phyloP scores from a whole-genome alignment of 1,139 yeast genomes.

The Arxiozyma slooffiae region DNA sequence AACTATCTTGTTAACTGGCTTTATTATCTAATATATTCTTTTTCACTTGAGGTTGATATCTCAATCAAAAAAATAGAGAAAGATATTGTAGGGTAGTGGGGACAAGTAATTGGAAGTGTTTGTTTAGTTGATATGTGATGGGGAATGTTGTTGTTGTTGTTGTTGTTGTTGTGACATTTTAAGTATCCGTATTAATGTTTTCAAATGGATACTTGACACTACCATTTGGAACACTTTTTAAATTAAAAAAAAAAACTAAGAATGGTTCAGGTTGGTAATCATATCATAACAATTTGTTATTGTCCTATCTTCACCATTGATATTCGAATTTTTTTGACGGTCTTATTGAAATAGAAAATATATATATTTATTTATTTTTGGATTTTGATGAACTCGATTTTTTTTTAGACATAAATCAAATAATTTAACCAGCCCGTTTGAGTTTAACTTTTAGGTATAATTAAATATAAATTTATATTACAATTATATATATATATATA shows the following conservation, averaged over 20 bases:
- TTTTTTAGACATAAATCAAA: not conserved
- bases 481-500: too few relatives aligned
- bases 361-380: too few relatives aligned
- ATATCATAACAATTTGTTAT: not conserved
- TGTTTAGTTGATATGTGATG: not conserved
- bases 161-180: not conserved
- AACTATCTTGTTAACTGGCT: not conserved
- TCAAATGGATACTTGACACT: constrained; percentile 20
- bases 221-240: constrained; percentile 24
- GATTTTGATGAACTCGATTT: not conserved
- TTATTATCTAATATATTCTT: not conserved
- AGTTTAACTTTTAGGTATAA: constrained; percentile 17
- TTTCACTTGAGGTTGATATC: not conserved
- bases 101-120: not conserved
- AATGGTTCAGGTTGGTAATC: constrained; percentile 22
- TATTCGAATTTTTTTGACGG: too few relatives aligned
- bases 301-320: not conserved
- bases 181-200: too few relatives aligned
- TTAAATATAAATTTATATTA: constrained; percentile 27
- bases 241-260: constrained; percentile 33
- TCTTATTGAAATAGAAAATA: too few relatives aligned
- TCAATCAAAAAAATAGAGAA: not conserved
- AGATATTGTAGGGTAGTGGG: not conserved
- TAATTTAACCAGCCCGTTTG: constrained; percentile 1
- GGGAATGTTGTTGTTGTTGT: not conserved